Base-by-base conservation (phyloP, 1,139 yeast genomes). In the Scheffersomyces quercinus region DNA sequence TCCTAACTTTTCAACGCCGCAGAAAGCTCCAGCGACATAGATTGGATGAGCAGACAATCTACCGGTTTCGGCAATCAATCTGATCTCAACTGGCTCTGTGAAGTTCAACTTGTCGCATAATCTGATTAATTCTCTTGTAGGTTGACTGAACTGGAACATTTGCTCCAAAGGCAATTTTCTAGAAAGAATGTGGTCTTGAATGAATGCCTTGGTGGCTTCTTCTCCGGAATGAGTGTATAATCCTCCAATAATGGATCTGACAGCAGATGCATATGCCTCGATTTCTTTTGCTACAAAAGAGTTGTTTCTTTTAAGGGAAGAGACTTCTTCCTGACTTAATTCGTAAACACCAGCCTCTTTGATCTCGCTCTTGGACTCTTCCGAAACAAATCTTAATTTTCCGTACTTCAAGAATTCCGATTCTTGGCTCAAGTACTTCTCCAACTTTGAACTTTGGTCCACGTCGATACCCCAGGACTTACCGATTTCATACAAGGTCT, bases 61-160 rank as follows among this genome's bases (percentile, higher is more conserved):
- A 63, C 99, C 99, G 28, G 96, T 86, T 67, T 93, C 99, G 28
- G 96, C 93, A 48, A 93, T 72, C 47, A 95, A 77, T 62, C 96
- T 83, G 34, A 91, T 62, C 50, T 70, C 83, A 5, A 87, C 76
- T 20, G 97, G 97, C 29, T 81, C 78, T 43, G 79, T 78, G 51
- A 91, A 73, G n/a, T 81, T 80, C 59, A 91, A 87, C 53, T 93
- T 82, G 48, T 82, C 84, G 59, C 97, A 84, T 42, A 95, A 71
- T 49, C 83, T 79, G 2, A 90, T 80, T 49, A 93, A 75, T 62
- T 91, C 95, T 62, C 95, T 79, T 15, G 95, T 86, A 38, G 99
- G 97, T 60, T 86, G 85, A 53, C 79, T 82, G 65, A 93, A 89
- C 55, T 81, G 81, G 67, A 93, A 85, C 80, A 91, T 77, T 45